A percentile compares a stretch with the other conserved stretches of the same genome.
These are phyloP conservation scores for Acanthamoeba quina DNA, from an alignment of 208 protist species.

Conservation along the genomic window DNA sequence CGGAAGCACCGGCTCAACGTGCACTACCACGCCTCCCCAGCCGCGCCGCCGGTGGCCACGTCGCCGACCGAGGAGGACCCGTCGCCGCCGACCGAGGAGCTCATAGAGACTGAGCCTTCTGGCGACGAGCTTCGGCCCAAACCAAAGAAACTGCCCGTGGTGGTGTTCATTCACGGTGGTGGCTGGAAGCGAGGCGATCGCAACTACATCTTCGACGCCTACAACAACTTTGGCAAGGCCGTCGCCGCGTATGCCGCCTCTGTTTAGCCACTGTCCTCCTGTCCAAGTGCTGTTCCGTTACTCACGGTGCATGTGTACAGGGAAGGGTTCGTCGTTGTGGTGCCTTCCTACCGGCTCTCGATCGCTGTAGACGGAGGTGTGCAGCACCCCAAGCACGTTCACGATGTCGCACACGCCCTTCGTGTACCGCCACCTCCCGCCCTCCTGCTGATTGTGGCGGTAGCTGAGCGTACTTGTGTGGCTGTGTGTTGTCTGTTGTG, in stretches of 20 bases:
- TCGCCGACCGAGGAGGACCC: not conserved
- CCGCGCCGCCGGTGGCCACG: not conserved
- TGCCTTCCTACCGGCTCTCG: conserved; percentile 22
- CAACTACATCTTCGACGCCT: conserved; percentile 9
- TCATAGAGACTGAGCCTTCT: too few relatives aligned
- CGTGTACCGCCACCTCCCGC: not conserved
- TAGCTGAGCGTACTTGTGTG: too few relatives aligned
- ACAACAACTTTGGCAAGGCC: conserved; percentile 49
- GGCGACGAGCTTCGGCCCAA: not conserved
- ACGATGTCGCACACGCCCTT: conserved; percentile 10
- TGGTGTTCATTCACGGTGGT: conserved; percentile 38
- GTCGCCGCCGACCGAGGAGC: not conserved
- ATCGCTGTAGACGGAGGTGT: not conserved
- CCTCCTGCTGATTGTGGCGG: too few relatives aligned
- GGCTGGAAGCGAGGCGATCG: conserved; percentile 65
- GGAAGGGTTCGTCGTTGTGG: conserved; percentile 2
- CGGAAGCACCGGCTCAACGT: conserved; percentile 19
- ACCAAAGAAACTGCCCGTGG: not conserved
- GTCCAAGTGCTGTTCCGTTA: not conserved
- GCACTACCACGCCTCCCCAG: conserved; percentile 16
- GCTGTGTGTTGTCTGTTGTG: not conserved
- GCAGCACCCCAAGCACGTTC: conserved; percentile 31
- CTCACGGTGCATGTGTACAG: not conserved
- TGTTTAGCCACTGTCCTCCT: not conserved
- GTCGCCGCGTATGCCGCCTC: not conserved